Conservation (phyloP, 768 basidiomycete genomes). For the Leccinum incarnatum region DNA sequence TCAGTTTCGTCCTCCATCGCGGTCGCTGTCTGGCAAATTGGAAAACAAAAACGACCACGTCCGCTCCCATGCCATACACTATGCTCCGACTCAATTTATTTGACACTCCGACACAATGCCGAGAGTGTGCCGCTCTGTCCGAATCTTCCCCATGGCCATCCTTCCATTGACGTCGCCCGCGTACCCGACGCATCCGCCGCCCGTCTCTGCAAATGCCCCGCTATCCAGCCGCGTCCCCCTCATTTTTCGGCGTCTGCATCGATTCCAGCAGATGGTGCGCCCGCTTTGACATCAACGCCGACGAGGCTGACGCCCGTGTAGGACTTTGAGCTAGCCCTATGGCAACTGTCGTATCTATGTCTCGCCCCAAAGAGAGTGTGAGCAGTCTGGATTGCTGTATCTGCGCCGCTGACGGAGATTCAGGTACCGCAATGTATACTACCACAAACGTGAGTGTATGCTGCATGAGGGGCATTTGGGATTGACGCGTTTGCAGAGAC, state of each 20-base stretch:
- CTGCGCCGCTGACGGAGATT: conserved; percentile 11
- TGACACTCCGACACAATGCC: conserved; percentile 20
- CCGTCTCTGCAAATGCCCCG: conserved; percentile 12
- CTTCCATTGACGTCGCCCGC: conserved; percentile 33
- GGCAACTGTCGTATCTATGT: conserved; percentile 94
- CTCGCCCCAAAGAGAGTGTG: conserved; percentile 91
- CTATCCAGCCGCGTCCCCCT: conserved; percentile 63
- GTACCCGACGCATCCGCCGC: conserved; percentile 20
- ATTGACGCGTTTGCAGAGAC: conserved; percentile 60
- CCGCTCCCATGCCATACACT: neutral
- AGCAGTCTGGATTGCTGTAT: conserved; percentile 20
- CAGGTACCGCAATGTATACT: conserved; percentile 95
- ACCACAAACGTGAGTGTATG: conserved; percentile 79
- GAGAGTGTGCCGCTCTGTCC: conserved; percentile 13
- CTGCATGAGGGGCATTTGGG: neutral
- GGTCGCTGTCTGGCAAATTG: conserved; percentile 10
- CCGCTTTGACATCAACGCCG: neutral
- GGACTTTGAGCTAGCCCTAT: conserved; percentile 97
- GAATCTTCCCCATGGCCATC: conserved; percentile 27
- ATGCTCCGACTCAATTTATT: conserved; percentile 19
- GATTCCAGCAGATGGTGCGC: conserved; percentile 85
- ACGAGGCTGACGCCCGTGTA: conserved; percentile 29
- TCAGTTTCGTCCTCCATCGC: conserved; percentile 68
- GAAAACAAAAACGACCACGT: conserved; percentile 14
- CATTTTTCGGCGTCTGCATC: conserved; percentile 75